Evolutionary conservation across 106 monocot species (phyloP).

Genomic region (Allium fistulosum): DNA sequence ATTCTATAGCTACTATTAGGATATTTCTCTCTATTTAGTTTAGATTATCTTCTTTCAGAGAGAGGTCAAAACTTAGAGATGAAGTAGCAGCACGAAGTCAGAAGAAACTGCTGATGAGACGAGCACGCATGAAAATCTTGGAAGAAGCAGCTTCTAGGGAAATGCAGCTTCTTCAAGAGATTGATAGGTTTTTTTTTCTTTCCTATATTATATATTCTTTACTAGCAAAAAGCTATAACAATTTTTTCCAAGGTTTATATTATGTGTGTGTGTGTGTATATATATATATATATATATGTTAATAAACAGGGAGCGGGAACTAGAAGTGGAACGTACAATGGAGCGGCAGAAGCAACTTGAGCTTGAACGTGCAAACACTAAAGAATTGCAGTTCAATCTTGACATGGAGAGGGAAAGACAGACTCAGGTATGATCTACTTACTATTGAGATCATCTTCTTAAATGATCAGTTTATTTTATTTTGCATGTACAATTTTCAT

Average conservation of each 20-base stretch:
- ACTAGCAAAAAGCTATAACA: not conserved
- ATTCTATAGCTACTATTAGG: no score
- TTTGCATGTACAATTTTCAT: no score
- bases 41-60: slow-evolving; percentile 32
- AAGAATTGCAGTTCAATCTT: slow-evolving; percentile 76
- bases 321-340: slow-evolving; percentile 66
- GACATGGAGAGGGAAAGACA: slow-evolving; percentile 92
- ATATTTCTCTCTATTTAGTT: not conserved
- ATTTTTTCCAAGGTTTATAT: not conserved
- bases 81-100: slow-evolving; percentile 72
- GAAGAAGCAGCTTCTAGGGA: slow-evolving; percentile 70
- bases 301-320: slow-evolving; percentile 56
- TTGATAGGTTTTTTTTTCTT: slow-evolving; percentile 58
- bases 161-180: slow-evolving; percentile 82
- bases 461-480: no score
- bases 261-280: not conserved
- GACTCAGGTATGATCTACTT: slow-evolving; percentile 46
- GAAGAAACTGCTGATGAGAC: slow-evolving; percentile 64
- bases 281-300: not conserved
- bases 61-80: slow-evolving; percentile 77
- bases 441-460: no score
- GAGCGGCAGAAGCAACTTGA: slow-evolving; percentile 71
- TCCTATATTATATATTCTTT: not conserved
- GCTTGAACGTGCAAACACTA: slow-evolving; percentile 78
- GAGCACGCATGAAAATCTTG: slow-evolving; percentile 56